A percentile compares a stretch with the other conserved stretches of the same genome.
Evolutionary conservation across 768 basidiomycete genomes (phyloP).

Genomic region (Xerocomus brunneocitrinus): DNA sequence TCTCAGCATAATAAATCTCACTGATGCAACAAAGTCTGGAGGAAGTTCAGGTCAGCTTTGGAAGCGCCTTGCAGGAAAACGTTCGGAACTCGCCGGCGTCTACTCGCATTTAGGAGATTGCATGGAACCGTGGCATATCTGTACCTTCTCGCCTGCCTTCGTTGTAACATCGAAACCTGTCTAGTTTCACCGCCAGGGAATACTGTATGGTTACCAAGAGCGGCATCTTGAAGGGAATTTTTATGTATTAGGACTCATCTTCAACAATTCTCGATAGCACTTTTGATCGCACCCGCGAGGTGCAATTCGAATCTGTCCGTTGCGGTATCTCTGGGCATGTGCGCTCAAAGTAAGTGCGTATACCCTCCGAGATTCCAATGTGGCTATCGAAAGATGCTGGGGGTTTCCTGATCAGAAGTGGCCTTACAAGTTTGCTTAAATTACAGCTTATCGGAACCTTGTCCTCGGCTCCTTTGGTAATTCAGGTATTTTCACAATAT

Average conservation of each 20-base stretch:
- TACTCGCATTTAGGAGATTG: slow-evolving; percentile 4
- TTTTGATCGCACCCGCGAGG: slow-evolving; percentile 13
- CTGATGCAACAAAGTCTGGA: slow-evolving; percentile 21
- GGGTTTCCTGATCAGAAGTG: slow-evolving; percentile 3
- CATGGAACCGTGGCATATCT: slow-evolving; percentile 15
- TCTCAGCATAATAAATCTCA: slow-evolving; percentile 24
- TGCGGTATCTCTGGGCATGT: slow-evolving; percentile 1
- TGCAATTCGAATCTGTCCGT: slow-evolving; percentile 17
- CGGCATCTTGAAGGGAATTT: slow-evolving; percentile 12
- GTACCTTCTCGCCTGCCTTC: slow-evolving; percentile 18
- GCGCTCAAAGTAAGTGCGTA: slow-evolving; percentile 1
- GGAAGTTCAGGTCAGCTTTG: slow-evolving; percentile 17
- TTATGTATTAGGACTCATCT: slow-evolving; percentile 3
- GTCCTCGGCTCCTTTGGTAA: not conserved
- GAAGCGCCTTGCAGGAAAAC: slow-evolving; percentile 9
- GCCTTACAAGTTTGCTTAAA: slow-evolving; percentile 5
- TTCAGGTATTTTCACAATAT: not conserved
- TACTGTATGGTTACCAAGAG: slow-evolving; percentile 5
- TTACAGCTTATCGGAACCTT: slow-evolving; percentile 11
- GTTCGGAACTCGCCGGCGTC: slow-evolving; percentile 24
- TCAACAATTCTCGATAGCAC: slow-evolving; percentile 10
- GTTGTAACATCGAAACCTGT: slow-evolving; percentile 20
- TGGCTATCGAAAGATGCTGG: slow-evolving; percentile 1
- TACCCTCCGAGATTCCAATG: not conserved
- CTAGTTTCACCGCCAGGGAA: slow-evolving; percentile 3